Evolutionary conservation across 495 filamentous ascomycete species (phyloP).

Genomic region (Endocarpon pusillum): DNA sequence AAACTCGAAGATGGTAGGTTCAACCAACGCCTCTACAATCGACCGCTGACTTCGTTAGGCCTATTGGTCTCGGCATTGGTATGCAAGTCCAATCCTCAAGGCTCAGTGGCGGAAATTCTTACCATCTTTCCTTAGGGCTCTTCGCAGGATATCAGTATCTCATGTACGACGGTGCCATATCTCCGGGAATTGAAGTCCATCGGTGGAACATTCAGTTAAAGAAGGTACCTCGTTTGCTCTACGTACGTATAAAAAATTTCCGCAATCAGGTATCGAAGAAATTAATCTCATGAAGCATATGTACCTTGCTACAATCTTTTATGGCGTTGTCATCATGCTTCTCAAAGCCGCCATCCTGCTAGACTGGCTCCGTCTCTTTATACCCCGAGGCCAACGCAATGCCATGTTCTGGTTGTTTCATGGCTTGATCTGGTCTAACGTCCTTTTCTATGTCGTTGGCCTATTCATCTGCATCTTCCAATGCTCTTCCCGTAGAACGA

Average conservation of each 20-base stretch:
- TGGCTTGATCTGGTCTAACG: background rate
- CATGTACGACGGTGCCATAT: background rate
- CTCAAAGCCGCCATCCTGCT: background rate
- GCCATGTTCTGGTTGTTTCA: background rate
- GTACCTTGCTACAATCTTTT: background rate
- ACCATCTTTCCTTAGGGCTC: too few species aligned
- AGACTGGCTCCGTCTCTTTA: background rate
- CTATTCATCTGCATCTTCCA: background rate
- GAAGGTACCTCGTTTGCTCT: background rate
- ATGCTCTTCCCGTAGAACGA: background rate
- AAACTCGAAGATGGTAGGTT: background rate
- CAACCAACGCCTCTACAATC: too few species aligned
- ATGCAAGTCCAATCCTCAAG: too few species aligned
- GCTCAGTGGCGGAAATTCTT: too few species aligned
- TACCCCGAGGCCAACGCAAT: background rate
- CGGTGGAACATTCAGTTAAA: background rate
- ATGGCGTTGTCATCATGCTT: background rate
- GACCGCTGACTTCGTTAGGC: too few species aligned
- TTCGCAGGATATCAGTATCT: background rate
- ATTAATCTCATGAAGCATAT: background rate
- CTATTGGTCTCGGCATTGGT: background rate
- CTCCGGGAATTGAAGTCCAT: background rate
- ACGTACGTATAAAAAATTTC: background rate
- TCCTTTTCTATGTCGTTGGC: background rate
- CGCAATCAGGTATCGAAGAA: background rate